These are phyloP conservation scores for Metschnikowia bowlesiae DNA, from an alignment of 805 yeast species.

Conservation along the genomic window DNA sequence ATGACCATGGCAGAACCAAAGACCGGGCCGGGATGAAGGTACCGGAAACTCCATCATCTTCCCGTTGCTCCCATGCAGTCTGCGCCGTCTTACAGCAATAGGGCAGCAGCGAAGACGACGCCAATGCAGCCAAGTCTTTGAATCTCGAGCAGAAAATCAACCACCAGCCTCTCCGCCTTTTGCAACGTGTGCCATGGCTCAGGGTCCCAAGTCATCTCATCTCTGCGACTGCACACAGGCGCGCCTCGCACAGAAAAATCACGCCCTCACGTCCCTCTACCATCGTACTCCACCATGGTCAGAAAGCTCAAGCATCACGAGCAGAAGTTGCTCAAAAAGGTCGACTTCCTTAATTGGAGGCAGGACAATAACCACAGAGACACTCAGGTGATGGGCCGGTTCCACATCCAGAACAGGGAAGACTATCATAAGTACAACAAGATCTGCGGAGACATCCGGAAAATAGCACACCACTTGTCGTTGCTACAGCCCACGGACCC, in stretches of 20 bases:
- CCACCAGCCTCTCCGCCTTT: too few relatives aligned
- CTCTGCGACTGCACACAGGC: conserved; percentile 2
- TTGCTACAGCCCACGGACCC: conserved; percentile 85
- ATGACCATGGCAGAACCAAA: too few relatives aligned
- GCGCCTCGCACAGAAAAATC: background rate
- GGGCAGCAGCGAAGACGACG: too few relatives aligned
- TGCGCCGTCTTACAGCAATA: too few relatives aligned
- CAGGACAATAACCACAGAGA: conserved; percentile 94
- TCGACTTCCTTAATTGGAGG: conserved; percentile 96
- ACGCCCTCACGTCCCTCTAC: background rate
- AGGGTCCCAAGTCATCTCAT: background rate
- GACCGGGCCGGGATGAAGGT: too few relatives aligned
- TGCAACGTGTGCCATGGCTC: too few relatives aligned
- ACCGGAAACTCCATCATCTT: too few relatives aligned
- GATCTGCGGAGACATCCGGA: conserved; percentile 87
- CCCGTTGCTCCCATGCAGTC: too few relatives aligned
- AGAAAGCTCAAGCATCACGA: conserved; percentile 92
- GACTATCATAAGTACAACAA: conserved; percentile 93
- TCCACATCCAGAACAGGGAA: conserved; percentile 90
- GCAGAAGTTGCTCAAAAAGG: conserved; percentile 89
- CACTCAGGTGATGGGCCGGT: conserved; percentile 92
- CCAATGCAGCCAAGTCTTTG: too few relatives aligned
- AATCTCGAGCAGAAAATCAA: too few relatives aligned
- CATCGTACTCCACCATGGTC: conserved; percentile 32
- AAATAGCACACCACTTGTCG: conserved; percentile 80